These are phyloP conservation scores for Amyloporia xantha DNA, from an alignment of 768 basidiomycete species.

Conservation along the genomic window DNA sequence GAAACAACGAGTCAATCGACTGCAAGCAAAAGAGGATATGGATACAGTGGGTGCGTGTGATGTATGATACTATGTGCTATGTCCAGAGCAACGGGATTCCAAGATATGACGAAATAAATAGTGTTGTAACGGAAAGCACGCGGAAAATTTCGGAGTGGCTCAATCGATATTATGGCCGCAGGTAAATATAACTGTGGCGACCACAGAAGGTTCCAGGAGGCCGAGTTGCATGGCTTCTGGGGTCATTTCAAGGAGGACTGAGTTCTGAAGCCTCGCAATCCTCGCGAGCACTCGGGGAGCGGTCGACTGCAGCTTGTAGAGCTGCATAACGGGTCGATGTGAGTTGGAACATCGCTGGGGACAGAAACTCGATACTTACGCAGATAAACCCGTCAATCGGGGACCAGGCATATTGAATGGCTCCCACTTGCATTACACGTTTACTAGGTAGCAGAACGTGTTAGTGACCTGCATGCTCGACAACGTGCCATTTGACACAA, in stretches of 20 bases:
- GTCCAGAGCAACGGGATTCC: neutral
- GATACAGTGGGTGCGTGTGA: neutral
- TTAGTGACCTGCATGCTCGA: neutral
- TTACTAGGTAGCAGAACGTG: constrained; percentile 9
- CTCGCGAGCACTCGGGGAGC: constrained; percentile 35
- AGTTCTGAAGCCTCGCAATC: constrained; percentile 38
- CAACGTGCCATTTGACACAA: neutral
- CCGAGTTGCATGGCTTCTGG: constrained; percentile 47
- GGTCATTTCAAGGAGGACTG: constrained; percentile 48
- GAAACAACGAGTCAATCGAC: neutral
- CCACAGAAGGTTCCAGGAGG: constrained; percentile 44
- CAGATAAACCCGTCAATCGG: constrained; percentile 48
- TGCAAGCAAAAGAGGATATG: neutral
- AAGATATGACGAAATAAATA: neutral
- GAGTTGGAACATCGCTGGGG: constrained; percentile 1
- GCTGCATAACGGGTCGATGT: constrained; percentile 25
- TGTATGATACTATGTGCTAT: neutral
- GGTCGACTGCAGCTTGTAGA: constrained; percentile 36
- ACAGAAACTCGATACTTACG: constrained; percentile 31
- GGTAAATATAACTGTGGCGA: constrained; percentile 49
- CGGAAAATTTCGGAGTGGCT: neutral
- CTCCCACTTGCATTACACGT: constrained; percentile 46
- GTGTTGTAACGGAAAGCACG: neutral
- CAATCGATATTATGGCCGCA: constrained; percentile 60
- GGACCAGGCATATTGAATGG: constrained; percentile 47